phyloP scores from a whole-genome alignment of 2,329 filamentous ascomycete species.

The Cladophialophora carrionii region DNA sequence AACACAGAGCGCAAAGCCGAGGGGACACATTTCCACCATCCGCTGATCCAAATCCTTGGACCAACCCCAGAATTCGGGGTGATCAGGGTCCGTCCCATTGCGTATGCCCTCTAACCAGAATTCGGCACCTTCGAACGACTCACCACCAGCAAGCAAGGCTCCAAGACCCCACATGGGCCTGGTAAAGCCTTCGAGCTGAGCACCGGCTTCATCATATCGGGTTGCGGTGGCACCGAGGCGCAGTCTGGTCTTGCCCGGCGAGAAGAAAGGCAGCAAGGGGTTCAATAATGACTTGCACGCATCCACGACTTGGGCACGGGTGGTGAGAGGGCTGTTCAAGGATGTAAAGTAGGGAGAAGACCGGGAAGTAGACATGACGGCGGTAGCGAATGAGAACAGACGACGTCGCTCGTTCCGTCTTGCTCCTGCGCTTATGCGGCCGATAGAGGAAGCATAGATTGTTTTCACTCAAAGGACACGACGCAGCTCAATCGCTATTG shows the following conservation, averaged over 20 bases:
- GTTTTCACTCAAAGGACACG: not conserved
- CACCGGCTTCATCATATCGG: slow-evolving; percentile 74
- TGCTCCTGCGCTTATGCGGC: not conserved
- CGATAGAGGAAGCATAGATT: not conserved
- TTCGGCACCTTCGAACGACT: slow-evolving; percentile 64
- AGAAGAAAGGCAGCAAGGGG: slow-evolving; percentile 73
- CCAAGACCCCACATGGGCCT: slow-evolving; percentile 76
- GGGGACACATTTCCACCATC: slow-evolving; percentile 83
- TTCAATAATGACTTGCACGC: slow-evolving; percentile 68
- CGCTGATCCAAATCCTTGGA: slow-evolving; percentile 76
- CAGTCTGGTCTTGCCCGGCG: slow-evolving; percentile 65
- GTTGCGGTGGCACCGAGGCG: slow-evolving; percentile 73
- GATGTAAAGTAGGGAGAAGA: slow-evolving; percentile 18
- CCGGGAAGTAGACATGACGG: slow-evolving; percentile 7
- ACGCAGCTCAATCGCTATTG: not conserved
- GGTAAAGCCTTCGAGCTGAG: slow-evolving; percentile 75
- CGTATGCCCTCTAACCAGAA: slow-evolving; percentile 72
- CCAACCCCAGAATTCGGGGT: slow-evolving; percentile 74
- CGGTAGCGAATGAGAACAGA: not conserved
- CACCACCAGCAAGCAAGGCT: slow-evolving; percentile 69
- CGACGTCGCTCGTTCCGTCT: not conserved
- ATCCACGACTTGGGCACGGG: slow-evolving; percentile 54
- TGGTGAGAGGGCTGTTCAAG: slow-evolving; percentile 27
- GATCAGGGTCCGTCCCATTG: slow-evolving; percentile 70
- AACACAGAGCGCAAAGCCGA: slow-evolving; percentile 74